Conservation (phyloP, 441 rosid genomes). For the Cnidoscolus chayamansa region DNA sequence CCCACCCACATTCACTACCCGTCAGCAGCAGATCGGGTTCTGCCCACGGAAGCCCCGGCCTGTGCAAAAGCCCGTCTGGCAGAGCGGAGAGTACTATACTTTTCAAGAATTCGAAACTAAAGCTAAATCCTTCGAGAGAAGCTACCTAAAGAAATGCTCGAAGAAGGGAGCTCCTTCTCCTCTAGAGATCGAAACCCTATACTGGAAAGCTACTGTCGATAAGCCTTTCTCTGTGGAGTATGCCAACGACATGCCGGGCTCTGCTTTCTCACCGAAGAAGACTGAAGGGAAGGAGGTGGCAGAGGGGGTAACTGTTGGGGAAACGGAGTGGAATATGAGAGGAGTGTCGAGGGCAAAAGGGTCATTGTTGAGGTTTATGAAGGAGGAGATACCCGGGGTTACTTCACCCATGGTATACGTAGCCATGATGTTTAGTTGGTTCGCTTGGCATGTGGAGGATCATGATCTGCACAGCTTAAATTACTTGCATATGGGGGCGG, state of each 20-base stretch:
- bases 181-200: constrained; percentile 86
- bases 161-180: constrained; percentile 61
- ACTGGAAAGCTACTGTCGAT: constrained; percentile 90
- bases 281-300: constrained; percentile 32
- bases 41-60: constrained; percentile 90
- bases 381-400: constrained; percentile 96
- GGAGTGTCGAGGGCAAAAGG: constrained; percentile 89
- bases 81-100: constrained; percentile 87
- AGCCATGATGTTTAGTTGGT: constrained; percentile 99
- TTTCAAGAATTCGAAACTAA: constrained; percentile 84
- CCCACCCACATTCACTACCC: constrained; percentile 90
- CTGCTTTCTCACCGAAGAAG: constrained; percentile 65
- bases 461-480: constrained; percentile 97
- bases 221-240: constrained; percentile 97
- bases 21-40: constrained; percentile 99
- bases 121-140: constrained; percentile 75
- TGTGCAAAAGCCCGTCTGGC: constrained; percentile 88
- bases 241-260: constrained; percentile 98
- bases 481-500: constrained; percentile 94
- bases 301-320: constrained; percentile 73
- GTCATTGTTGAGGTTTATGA: constrained; percentile 93
- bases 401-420: constrained; percentile 97
- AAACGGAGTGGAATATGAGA: constrained; percentile 97
- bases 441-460: constrained; percentile 99
- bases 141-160: constrained; percentile 57